Evolutionary conservation across 1,284 basidiomycete species (phyloP).

Genomic region (Ceratobasidium sp.): DNA sequence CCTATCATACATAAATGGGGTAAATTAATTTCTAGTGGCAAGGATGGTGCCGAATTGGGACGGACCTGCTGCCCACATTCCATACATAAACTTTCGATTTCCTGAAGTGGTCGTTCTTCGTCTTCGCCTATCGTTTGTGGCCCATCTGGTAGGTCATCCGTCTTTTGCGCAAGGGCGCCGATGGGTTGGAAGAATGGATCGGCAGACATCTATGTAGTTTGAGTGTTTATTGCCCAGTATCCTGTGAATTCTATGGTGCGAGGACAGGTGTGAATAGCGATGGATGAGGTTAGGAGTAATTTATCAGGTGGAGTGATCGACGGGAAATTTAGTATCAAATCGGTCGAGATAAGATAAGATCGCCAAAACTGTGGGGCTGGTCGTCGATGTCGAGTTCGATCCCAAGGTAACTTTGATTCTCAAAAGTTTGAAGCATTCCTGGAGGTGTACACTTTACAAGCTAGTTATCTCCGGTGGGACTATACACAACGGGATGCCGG

Average conservation of each 20-base stretch:
- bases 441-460: too few relatives aligned
- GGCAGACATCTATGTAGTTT: constrained; percentile 5
- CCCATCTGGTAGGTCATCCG: constrained; percentile 46
- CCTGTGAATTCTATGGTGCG: too few relatives aligned
- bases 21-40: neutral
- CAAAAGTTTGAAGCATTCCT: too few relatives aligned
- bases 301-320: constrained; percentile 4
- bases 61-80: constrained; percentile 87
- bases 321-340: constrained; percentile 15
- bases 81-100: constrained; percentile 96
- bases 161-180: constrained; percentile 45
- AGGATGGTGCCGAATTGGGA: constrained; percentile 50
- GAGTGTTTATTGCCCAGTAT: too few relatives aligned
- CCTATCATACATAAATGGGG: constrained; percentile 60
- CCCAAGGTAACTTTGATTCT: neutral
- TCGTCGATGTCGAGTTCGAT: neutral
- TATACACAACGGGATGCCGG: too few relatives aligned
- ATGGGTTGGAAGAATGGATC: constrained; percentile 48
- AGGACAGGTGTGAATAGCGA: neutral
- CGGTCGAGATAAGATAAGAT: constrained; percentile 18
- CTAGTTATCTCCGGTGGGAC: too few relatives aligned
- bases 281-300: constrained; percentile 1
- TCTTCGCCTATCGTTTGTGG: constrained; percentile 50
- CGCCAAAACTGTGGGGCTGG: neutral
- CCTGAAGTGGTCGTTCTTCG: constrained; percentile 74